Conservation (phyloP, 768 basidiomycete species). For the Pseudohyphozyma bogoriensis region DNA sequence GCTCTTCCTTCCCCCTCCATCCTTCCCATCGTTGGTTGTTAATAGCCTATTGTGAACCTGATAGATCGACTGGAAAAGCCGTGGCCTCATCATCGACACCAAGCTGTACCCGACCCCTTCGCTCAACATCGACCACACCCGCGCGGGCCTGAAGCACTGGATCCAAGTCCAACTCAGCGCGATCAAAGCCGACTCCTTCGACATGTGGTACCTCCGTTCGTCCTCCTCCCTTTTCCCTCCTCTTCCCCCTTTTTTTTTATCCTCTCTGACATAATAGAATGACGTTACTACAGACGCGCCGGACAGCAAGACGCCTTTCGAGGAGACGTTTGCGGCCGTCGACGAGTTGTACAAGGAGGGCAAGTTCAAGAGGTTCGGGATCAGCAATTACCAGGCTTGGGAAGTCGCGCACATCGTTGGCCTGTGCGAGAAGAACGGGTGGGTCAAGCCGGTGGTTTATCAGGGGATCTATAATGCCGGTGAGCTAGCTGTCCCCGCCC, state of each 20-base stretch:
- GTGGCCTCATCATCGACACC: conserved; percentile 51
- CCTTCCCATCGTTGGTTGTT: conserved; percentile 23
- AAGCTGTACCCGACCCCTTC: conserved; percentile 46
- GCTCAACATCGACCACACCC: conserved; percentile 1
- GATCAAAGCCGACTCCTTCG: conserved; percentile 44
- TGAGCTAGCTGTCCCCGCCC: too few species aligned
- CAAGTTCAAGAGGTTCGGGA: conserved; percentile 41
- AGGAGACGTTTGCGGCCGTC: conserved; percentile 45
- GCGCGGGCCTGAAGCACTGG: conserved; percentile 39
- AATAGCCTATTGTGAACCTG: not conserved
- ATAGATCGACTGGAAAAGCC: conserved; percentile 41
- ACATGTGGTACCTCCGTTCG: conserved; percentile 48
- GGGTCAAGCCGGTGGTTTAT: conserved; percentile 47
- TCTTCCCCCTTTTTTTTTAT: too few species aligned
- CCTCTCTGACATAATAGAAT: not conserved
- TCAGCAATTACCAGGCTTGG: conserved; percentile 34
- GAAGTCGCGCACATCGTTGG: conserved; percentile 45
- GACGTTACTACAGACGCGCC: conserved; percentile 18
- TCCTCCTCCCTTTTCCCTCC: conserved; percentile 28
- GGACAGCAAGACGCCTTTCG: conserved; percentile 45
- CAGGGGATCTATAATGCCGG: too few species aligned
- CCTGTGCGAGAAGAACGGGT: conserved; percentile 44
- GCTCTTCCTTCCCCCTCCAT: too few species aligned
- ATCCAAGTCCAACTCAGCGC: conserved; percentile 41
- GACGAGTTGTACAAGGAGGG: conserved; percentile 49